Base-by-base conservation (phyloP, 495 filamentous ascomycete genomes). In the Chaetomium tenue region DNA sequence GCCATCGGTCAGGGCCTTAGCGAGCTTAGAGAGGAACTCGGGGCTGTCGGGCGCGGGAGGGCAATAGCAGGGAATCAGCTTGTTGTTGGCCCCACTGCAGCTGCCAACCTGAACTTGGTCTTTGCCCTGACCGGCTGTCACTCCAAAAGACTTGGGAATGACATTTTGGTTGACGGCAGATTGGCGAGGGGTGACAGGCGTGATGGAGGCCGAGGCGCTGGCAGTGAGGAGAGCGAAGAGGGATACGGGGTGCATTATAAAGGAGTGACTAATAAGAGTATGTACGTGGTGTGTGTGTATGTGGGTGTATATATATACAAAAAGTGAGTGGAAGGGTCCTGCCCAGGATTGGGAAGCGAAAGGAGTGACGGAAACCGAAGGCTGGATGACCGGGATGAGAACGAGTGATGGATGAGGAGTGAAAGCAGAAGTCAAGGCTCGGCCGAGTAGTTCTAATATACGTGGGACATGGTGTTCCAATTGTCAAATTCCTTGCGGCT, bases 31-130 rank as follows among this genome's bases (percentile, higher is more conserved):
- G 44, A 71, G 60, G 58, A 73, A 73, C 7, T 48, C 51, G 8
- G 71, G 66, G 60, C 68, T 65, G 53, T 59, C 58, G 5, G 63
- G 60, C 3, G 51, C 53, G 1, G 71, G 71, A 23, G 68, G 68
- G 66, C 71, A 73, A 62, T 51, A 47, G 64, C 66, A 71, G 7
- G 68, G 68, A 58, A 73, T 73, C 12, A 55, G 64, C 48, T 62
- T 64, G 57, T 65, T 53, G 61, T 63, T 62, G 66, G 59, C 66
- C 44, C 64, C 66, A 2, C 16, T 39, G 60, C 68, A 70, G 58
- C 22, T 40, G 57, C 47, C 60, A 3, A 53, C 40, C 40, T 61
- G 63, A 25, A 65, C 25, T 18, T 47, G 26, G 51, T 53, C 58
- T 13, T 16, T 39, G 39, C 52, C 59, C 11, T 51, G 25, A 44